Conservation (phyloP, 2,329 filamentous ascomycete species). For the Plenodomus biglobosus region DNA sequence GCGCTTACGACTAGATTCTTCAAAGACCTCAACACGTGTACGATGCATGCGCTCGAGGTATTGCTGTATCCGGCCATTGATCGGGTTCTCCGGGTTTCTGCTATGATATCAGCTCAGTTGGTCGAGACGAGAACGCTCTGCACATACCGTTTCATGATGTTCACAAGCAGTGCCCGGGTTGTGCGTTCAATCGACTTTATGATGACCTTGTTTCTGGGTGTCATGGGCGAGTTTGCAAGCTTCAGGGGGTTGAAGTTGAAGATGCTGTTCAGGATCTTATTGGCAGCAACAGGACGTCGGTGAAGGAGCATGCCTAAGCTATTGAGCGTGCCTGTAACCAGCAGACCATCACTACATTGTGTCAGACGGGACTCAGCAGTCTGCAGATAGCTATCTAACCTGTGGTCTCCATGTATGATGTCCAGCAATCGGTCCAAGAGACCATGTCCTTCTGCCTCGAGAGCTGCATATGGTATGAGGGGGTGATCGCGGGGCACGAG, state of each 20-base stretch:
- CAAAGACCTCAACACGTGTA: constrained; percentile 74
- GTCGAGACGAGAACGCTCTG: background rate
- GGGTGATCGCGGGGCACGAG: constrained; percentile 83
- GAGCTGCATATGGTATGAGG: constrained; percentile 72
- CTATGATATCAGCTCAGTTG: constrained; percentile 5
- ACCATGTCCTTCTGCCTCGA: constrained; percentile 92
- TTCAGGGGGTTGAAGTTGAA: constrained; percentile 91
- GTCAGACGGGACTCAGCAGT: constrained; percentile 27
- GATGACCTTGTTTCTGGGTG: constrained; percentile 75
- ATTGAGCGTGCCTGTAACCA: constrained; percentile 91
- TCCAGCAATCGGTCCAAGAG: constrained; percentile 84
- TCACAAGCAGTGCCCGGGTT: constrained; percentile 77
- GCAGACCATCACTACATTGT: constrained; percentile 70
- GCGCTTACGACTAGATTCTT: constrained; percentile 78
- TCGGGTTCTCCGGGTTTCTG: constrained; percentile 78
- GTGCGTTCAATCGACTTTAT: constrained; percentile 96
- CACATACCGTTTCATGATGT: constrained; percentile 74
- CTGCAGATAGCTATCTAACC: constrained; percentile 56
- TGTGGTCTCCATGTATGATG: constrained; percentile 82
- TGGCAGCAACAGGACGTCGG: constrained; percentile 75
- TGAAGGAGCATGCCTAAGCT: constrained; percentile 81
- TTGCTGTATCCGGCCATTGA: constrained; percentile 78
- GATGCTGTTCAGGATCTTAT: constrained; percentile 81
- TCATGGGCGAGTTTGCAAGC: constrained; percentile 74
- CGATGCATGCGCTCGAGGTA: constrained; percentile 82